Evolutionary conservation across 2,329 filamentous ascomycete genomes (phyloP).

Genomic region (Venturia pyrina): DNA sequence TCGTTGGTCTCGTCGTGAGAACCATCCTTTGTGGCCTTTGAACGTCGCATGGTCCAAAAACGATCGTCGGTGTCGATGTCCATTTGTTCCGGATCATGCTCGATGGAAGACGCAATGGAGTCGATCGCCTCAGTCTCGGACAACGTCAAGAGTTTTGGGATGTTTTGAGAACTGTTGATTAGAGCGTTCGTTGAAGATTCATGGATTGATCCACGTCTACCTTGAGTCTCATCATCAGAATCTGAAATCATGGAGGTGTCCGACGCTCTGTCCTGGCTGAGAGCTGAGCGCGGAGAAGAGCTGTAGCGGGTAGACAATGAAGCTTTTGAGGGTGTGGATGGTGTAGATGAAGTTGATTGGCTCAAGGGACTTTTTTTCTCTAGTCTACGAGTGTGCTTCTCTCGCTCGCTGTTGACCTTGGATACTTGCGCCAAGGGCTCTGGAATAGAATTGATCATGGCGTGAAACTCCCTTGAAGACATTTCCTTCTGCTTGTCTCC

Average conservation of each 20-base stretch:
- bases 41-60: slow-evolving; percentile 1
- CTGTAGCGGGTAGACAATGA: neutral
- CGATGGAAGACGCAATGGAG: neutral
- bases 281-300: neutral
- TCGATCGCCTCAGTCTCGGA: slow-evolving; percentile 10
- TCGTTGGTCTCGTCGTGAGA: slow-evolving; percentile 1
- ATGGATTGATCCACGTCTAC: slow-evolving; percentile 13
- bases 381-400: neutral
- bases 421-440: neutral
- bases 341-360: neutral
- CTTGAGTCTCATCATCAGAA: neutral
- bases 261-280: neutral
- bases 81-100: neutral
- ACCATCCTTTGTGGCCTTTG: neutral
- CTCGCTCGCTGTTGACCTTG: slow-evolving; percentile 1
- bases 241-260: neutral
- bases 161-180: slow-evolving; percentile 33
- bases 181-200: slow-evolving; percentile 30
- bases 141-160: slow-evolving; percentile 23
- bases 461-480: slow-evolving; percentile 12
- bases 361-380: slow-evolving; percentile 10
- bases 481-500: slow-evolving; percentile 20
- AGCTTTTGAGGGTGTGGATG: neutral
- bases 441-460: neutral
- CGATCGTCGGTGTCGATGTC: neutral